Percentiles rank a stretch among this genome's conserved stretches.
Conservation (phyloP, 306 rosid species). For the Prunus salicina region DNA sequence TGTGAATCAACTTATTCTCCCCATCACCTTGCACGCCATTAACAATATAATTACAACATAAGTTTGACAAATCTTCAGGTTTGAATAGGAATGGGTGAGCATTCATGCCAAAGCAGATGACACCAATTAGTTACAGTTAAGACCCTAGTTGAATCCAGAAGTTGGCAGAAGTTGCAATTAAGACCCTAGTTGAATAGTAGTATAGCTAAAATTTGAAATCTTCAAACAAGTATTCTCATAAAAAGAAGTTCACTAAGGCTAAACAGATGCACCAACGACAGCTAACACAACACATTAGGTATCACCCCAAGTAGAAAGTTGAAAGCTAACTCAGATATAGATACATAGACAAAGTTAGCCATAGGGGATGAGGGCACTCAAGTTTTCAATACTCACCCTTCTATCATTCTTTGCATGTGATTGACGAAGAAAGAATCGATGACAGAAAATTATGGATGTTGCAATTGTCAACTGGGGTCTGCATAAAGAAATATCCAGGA, state of each 20-base stretch:
- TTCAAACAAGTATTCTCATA: background rate
- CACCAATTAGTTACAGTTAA: too few relatives aligned
- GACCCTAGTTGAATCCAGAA: background rate
- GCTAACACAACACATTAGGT: background rate
- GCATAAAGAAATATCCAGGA: slow-evolving; percentile 33
- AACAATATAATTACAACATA: background rate
- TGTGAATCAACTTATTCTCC: background rate
- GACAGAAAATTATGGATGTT: slow-evolving; percentile 94
- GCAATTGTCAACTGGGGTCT: slow-evolving; percentile 99
- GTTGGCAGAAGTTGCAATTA: too few relatives aligned
- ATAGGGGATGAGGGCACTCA: background rate
- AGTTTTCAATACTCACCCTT: slow-evolving; percentile 62
- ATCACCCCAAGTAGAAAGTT: background rate
- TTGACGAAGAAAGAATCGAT: slow-evolving; percentile 92
- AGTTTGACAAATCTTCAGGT: background rate
- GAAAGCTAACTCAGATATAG: background rate
- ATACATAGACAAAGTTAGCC: background rate
- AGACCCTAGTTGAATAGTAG: background rate
- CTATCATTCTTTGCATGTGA: slow-evolving; percentile 97
- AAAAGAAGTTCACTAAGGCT: background rate
- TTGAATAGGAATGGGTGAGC: background rate
- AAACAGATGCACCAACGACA: background rate
- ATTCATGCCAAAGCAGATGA: background rate
- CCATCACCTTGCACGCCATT: background rate
- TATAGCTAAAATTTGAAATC: background rate